These are phyloP conservation scores for Spergularia marina DNA, from an alignment of 148 eudicot genomes.

Conservation along the genomic window DNA sequence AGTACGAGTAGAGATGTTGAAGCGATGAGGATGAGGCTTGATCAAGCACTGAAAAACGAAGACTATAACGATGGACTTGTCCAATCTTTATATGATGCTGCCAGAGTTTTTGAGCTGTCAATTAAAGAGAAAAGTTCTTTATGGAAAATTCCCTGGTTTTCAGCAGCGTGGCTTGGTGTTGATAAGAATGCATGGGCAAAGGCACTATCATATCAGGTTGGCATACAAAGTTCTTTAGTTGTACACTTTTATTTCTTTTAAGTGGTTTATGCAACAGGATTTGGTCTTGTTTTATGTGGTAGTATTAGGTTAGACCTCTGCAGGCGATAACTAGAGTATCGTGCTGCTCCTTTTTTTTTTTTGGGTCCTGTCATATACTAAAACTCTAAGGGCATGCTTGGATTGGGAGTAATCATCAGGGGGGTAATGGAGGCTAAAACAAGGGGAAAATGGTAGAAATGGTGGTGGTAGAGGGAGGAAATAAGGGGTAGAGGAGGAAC, in stretches of 20 bases:
- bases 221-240: constrained; percentile 7
- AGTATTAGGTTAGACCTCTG: neutral
- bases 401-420: too few species aligned
- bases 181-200: constrained; percentile 85
- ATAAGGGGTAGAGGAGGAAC: too few species aligned
- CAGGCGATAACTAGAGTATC: too few species aligned
- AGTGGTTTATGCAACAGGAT: neutral
- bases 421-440: too few species aligned
- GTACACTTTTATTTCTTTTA: neutral
- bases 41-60: constrained; percentile 63
- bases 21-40: constrained; percentile 60
- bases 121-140: constrained; percentile 57
- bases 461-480: too few species aligned
- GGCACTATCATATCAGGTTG: constrained; percentile 90
- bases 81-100: constrained; percentile 83
- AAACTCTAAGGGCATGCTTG: too few species aligned
- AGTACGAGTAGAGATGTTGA: constrained; percentile 56
- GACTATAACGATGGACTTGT: constrained; percentile 76
- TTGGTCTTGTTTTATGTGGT: neutral
- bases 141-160: constrained; percentile 72
- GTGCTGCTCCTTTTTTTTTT: too few species aligned
- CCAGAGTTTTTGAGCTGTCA: constrained; percentile 85
- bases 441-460: too few species aligned
- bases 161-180: constrained; percentile 85
- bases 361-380: neutral